Evolutionary conservation across 345 rosid genomes (phyloP).

Genomic region (Populus davidiana): DNA sequence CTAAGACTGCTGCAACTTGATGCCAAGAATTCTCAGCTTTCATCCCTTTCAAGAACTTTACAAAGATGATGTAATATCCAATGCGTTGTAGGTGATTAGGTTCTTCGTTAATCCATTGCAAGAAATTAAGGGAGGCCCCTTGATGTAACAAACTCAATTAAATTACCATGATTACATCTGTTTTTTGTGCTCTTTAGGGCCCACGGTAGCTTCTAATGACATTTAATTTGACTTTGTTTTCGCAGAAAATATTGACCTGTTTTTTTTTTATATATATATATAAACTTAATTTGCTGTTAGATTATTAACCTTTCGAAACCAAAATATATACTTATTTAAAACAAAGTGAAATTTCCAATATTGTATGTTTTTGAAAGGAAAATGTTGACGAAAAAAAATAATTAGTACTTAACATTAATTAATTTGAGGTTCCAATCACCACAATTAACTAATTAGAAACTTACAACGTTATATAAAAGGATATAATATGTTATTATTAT

Average conservation of each 20-base stretch:
- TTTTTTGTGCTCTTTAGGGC: not conserved
- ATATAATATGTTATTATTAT: no score
- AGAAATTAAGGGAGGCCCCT: not conserved
- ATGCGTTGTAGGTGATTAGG: not conserved
- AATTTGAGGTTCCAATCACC: no score
- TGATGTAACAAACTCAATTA: not conserved
- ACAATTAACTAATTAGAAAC: no score
- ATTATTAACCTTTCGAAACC: not conserved
- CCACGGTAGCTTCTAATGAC: not conserved
- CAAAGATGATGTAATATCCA: not conserved
- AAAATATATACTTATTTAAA: no score
- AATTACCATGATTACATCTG: not conserved
- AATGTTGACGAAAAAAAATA: no score
- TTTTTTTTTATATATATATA: not conserved
- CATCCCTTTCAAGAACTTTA: not conserved
- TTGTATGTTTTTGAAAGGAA: no score
- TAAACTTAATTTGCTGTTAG: not conserved
- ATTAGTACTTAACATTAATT: no score
- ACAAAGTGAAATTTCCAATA: no score
- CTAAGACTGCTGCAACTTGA: not conserved
- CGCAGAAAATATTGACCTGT: not conserved
- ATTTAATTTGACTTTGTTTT: not conserved
- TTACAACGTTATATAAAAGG: no score
- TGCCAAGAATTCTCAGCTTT: not conserved
- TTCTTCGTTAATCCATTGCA: not conserved